Conservation (phyloP, 768 basidiomycete genomes). For the Pleurotus djamor region DNA sequence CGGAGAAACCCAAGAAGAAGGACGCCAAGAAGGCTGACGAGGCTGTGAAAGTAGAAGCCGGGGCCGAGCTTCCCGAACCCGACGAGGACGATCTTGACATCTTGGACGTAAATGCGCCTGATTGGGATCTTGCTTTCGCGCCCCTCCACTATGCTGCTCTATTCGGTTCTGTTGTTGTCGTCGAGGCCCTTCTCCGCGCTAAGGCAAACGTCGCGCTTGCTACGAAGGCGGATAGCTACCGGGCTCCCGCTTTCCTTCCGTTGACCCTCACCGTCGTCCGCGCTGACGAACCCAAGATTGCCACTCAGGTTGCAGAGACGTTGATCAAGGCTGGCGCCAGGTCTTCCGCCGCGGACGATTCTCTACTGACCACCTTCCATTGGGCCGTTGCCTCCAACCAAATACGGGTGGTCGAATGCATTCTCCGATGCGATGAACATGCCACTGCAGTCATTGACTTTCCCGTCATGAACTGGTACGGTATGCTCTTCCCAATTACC, state of each 20-base stretch:
- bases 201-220: conserved; percentile 44
- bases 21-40: conserved; percentile 8
- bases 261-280: conserved; percentile 36
- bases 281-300: conserved; percentile 35
- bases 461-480: conserved; percentile 23
- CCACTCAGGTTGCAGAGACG: conserved; percentile 32
- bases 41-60: conserved; percentile 14
- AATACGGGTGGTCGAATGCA: conserved; percentile 33
- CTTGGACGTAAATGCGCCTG: conserved; percentile 47
- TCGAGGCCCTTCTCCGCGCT: conserved; percentile 43
- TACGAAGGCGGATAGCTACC: conserved; percentile 22
- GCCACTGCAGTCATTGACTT: conserved; percentile 34
- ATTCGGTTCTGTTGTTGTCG: conserved; percentile 37
- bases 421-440: conserved; percentile 40
- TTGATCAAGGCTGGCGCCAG: conserved; percentile 39
- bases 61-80: conserved; percentile 45
- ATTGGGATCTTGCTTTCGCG: conserved; percentile 60
- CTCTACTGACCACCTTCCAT: conserved; percentile 40
- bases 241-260: conserved; percentile 28
- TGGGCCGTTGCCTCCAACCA: conserved; percentile 29
- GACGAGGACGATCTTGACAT: conserved; percentile 49
- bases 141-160: conserved; percentile 51
- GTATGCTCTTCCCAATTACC: conserved; percentile 32
- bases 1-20: conserved; percentile 13
- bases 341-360: conserved; percentile 35